Percentiles rank a stretch among this genome's conserved stretches.
Evolutionary conservation across 345 rosid genomes (phyloP).

Genomic region (Abelmoschus esculentus): DNA sequence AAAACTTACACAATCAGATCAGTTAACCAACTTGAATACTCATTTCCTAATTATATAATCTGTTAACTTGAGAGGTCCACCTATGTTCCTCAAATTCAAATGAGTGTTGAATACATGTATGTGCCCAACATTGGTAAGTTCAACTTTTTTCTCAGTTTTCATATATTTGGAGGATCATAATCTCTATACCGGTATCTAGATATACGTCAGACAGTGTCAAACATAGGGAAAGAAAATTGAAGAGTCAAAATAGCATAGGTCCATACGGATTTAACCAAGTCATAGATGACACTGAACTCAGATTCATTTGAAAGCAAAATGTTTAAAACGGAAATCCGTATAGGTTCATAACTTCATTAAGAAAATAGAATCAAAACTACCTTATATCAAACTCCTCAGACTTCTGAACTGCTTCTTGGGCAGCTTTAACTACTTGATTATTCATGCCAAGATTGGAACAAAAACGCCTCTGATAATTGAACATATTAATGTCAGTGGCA

Average conservation of each 20-base stretch:
- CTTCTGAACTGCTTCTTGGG: constrained; percentile 88
- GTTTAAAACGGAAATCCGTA: not conserved
- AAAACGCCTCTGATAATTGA: constrained; percentile 66
- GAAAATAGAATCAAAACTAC: constrained; percentile 23
- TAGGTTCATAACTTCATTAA: not conserved
- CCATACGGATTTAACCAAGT: not conserved
- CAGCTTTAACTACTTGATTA: constrained; percentile 93
- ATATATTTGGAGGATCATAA: not conserved
- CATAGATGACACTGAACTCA: not conserved
- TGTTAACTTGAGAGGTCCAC: not conserved
- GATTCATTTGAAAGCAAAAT: not conserved
- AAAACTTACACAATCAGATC: not conserved
- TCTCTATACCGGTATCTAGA: not conserved
- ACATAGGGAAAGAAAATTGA: not conserved
- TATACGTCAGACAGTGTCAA: not conserved
- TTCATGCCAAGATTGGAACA: constrained; percentile 96
- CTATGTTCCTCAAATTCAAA: not conserved
- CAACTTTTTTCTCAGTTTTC: not conserved
- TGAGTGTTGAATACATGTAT: not conserved
- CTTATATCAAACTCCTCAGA: constrained; percentile 97
- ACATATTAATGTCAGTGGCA: constrained; percentile 2
- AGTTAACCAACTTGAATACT: not conserved
- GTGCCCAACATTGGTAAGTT: not conserved
- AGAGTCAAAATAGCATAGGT: not conserved
- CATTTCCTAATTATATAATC: not conserved